Evolutionary conservation across 257 asterid genomes (phyloP).

Genomic region (Lycium barbarum): DNA sequence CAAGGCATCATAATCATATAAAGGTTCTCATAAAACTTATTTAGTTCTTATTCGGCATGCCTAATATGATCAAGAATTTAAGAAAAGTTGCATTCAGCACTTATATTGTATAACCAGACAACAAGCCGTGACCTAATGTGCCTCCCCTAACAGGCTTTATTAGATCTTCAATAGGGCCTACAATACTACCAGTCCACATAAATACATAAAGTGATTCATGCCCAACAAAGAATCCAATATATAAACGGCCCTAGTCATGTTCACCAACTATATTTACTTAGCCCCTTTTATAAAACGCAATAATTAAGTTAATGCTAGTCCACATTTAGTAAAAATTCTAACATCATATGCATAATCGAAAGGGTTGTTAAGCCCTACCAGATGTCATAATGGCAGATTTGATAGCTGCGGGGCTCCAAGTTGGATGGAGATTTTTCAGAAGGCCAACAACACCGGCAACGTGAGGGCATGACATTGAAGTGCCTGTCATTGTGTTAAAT

Average conservation of each 20-base stretch:
- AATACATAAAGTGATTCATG: too few species aligned
- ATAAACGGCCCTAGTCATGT: too few species aligned
- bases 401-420: slow-evolving; percentile 97
- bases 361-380: slow-evolving; percentile 40
- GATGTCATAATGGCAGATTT: slow-evolving; percentile 89
- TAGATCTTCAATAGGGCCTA: too few species aligned
- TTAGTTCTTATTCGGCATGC: not conserved
- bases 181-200: too few species aligned
- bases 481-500: slow-evolving; percentile 77
- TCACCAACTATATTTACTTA: too few species aligned
- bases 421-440: slow-evolving; percentile 77
- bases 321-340: too few species aligned
- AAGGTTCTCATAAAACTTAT: not conserved
- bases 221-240: too few species aligned
- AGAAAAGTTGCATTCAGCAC: not conserved
- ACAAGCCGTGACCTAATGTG: not conserved
- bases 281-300: too few species aligned
- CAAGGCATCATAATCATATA: not conserved
- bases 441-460: slow-evolving; percentile 88
- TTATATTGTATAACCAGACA: not conserved
- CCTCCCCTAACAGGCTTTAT: too few species aligned
- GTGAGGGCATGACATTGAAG: slow-evolving; percentile 98
- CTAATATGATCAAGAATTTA: not conserved
- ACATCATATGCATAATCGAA: not conserved
- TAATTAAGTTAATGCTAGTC: too few species aligned